Percentiles rank a stretch among this genome's conserved stretches.
phyloP scores from a whole-genome alignment of 2,329 filamentous ascomycete genomes.

The Neocatenulostroma microsporum region DNA sequence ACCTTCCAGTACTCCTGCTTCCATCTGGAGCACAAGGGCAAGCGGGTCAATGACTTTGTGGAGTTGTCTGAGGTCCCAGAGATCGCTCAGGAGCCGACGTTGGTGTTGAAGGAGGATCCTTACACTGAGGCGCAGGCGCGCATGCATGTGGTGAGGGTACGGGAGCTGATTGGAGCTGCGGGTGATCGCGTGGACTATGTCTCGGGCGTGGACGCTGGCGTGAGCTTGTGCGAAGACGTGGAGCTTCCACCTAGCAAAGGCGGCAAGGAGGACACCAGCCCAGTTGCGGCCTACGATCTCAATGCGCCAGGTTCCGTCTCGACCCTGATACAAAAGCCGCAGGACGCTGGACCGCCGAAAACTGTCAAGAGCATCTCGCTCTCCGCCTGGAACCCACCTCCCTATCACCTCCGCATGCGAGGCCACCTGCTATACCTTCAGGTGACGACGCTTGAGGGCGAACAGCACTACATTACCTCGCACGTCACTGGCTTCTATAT shows the following conservation, averaged over 20 bases:
- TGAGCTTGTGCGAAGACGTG: slow-evolving; percentile 80
- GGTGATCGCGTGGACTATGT: slow-evolving; percentile 81
- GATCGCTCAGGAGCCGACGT: slow-evolving; percentile 61
- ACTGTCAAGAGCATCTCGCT: slow-evolving; percentile 83
- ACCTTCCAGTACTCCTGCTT: slow-evolving; percentile 99
- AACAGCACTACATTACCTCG: slow-evolving; percentile 87
- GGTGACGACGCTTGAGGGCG: slow-evolving; percentile 84
- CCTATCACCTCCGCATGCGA: slow-evolving; percentile 80
- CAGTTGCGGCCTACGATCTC: slow-evolving; percentile 70
- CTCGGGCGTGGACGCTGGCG: slow-evolving; percentile 75
- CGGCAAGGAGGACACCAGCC: slow-evolving; percentile 23
- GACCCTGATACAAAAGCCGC: slow-evolving; percentile 59
- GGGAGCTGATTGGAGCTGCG: slow-evolving; percentile 87
- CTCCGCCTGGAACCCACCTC: slow-evolving; percentile 94
- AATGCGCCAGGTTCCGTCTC: slow-evolving; percentile 58
- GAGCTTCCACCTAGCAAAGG: slow-evolving; percentile 20
- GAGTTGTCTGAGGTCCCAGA: slow-evolving; percentile 83
- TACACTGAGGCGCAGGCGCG: slow-evolving; percentile 98
- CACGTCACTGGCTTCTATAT: slow-evolving; percentile 95
- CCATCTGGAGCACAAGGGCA: slow-evolving; percentile 83
- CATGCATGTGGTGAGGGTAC: slow-evolving; percentile 82
- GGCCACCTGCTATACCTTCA: slow-evolving; percentile 89
- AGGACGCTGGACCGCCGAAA: slow-evolving; percentile 64
- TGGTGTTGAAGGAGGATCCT: slow-evolving; percentile 81
- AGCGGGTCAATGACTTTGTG: slow-evolving; percentile 90